Conservation (phyloP, 169 alveolate species). For the Cryptosporidium bovis region DNA sequence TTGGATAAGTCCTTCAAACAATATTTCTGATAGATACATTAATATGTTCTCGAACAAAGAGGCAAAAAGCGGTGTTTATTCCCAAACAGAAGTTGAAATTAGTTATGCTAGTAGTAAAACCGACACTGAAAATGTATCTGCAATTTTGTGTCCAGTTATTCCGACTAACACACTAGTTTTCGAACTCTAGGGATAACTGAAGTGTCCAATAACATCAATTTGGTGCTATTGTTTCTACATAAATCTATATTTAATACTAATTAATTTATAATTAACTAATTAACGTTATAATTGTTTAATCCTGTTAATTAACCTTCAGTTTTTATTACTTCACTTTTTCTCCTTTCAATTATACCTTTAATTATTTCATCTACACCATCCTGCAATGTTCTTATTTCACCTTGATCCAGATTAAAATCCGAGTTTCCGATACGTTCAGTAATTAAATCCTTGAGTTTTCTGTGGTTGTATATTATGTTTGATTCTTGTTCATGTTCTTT, state of each 20-base stretch:
- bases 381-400: constrained; percentile 31
- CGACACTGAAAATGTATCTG: constrained; percentile 15
- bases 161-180: neutral
- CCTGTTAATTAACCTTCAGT: neutral
- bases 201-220: neutral
- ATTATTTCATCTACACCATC: constrained; percentile 42
- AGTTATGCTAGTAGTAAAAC: neutral
- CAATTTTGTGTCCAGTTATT: constrained; percentile 63
- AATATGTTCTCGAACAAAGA: neutral
- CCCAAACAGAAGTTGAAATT: constrained; percentile 29
- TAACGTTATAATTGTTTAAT: neutral
- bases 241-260: neutral
- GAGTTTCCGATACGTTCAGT: neutral
- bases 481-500: constrained; percentile 29
- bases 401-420: constrained; percentile 16
- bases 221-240: neutral
- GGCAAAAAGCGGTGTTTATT: neutral
- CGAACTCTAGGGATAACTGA: neutral
- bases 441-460: constrained; percentile 12
- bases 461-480: constrained; percentile 13
- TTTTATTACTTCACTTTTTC: neutral
- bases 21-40: neutral
- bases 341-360: constrained; percentile 48
- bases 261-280: neutral
- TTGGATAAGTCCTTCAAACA: constrained; percentile 5